phyloP scores from a whole-genome alignment of 2,329 filamentous ascomycete species.

The Lasiodiplodia gonubiensis region DNA sequence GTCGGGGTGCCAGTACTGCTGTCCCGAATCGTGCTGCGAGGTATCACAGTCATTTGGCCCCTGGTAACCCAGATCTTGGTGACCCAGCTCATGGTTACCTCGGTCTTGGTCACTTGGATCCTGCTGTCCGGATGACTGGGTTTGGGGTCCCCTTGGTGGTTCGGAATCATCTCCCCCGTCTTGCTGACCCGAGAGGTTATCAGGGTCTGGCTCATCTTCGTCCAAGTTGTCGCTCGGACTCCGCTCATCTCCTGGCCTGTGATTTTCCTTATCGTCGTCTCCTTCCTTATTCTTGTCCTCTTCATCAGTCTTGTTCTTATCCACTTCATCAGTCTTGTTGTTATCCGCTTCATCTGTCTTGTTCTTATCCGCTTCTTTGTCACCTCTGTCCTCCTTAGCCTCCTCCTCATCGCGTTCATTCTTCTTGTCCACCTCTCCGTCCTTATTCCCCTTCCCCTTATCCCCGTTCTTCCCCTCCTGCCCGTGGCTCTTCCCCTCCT shows the following conservation, averaged over 20 bases:
- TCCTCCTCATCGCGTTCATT: neutral
- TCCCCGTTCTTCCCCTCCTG: neutral
- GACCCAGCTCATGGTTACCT: neutral
- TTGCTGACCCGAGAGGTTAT: neutral
- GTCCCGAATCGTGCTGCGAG: too few species aligned
- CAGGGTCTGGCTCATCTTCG: neutral
- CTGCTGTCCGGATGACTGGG: neutral
- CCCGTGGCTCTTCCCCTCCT: neutral
- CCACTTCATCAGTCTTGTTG: too few species aligned
- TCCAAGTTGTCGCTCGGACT: neutral
- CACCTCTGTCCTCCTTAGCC: neutral
- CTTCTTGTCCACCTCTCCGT: neutral
- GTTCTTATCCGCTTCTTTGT: too few species aligned
- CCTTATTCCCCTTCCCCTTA: too few species aligned
- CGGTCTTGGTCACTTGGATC: neutral
- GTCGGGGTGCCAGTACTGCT: too few species aligned
- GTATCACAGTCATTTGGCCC: too few species aligned
- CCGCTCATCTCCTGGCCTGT: neutral
- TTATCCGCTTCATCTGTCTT: too few species aligned
- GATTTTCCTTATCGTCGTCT: neutral
- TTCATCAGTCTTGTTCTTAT: neutral
- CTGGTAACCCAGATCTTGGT: too few species aligned
- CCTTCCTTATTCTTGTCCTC: too few species aligned
- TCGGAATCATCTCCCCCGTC: neutral
- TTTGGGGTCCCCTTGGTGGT: neutral